Base-by-base conservation (phyloP, 768 basidiomycete species). In the Lactarius sp. region DNA sequence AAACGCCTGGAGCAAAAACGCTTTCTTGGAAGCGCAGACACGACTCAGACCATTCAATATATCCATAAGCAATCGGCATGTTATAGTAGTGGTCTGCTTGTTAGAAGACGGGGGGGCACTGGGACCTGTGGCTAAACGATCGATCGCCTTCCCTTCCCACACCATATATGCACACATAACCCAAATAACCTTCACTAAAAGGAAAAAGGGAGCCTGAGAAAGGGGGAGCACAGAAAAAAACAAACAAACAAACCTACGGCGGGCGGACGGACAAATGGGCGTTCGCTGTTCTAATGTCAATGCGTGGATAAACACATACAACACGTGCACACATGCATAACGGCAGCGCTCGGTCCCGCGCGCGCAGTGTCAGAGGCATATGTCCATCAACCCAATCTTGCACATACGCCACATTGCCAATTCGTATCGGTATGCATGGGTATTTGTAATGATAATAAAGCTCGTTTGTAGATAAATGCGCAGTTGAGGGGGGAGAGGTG, bases 121-220 rank as follows among this genome's bases (percentile, higher is more conserved):
- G 27, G n/a, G 50, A n/a, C 34, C 41, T 39, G 57, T 50, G 57
- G 57, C 57, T 37, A 27, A 47, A 58, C 52, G 56, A 63, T 63
- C 62, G 62, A 63, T 63, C 62, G 52, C 22, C 37, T 33, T n/a
- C 6, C 41, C 42, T 12, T 39, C 22, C 27, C 13, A 27, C 41
- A 41, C 8, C 13, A 34, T 37, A 7, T 5, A 37, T 18, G 5
- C 51, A 31, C 18, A 12, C 16, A 4, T n/a, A 22, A 22, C 27
- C 37, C 47, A 16, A 41, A 50, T n/a, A 59, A 52, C 22, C 47
- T 49, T 20, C 20, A 10, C 46, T 47, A 59, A 52, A 42, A 42
- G 42, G 27, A 31, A 33, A 33, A 14, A 34, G 9, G 31, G 44
- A 47, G 44, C 13, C 27, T 34, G n/a, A 27, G 13, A 7, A 52